These are phyloP conservation scores for Nicotiana undulata DNA, from an alignment of 257 asterid species.

Conservation along the genomic window DNA sequence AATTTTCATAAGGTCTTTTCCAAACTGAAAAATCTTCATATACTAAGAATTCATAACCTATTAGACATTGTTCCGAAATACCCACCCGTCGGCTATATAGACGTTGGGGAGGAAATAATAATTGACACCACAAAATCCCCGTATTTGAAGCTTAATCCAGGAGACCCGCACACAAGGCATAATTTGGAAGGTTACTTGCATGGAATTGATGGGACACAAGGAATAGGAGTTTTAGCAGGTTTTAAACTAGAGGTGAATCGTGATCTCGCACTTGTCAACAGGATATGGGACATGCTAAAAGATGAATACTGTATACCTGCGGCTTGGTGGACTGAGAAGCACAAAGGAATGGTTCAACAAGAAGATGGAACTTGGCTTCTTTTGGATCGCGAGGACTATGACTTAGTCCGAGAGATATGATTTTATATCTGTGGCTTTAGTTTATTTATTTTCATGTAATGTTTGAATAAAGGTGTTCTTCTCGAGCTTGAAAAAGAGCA, in stretches of 20 bases:
- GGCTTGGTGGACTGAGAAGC: conserved; percentile 61
- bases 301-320: conserved; percentile 50
- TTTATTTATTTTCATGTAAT: neutral
- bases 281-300: conserved; percentile 35
- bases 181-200: conserved; percentile 61
- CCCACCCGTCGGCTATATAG: conserved; percentile 44
- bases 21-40: conserved; percentile 17
- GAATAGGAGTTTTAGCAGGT: conserved; percentile 39
- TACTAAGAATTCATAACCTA: conserved; percentile 41
- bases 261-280: conserved; percentile 52
- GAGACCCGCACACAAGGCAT: conserved; percentile 42
- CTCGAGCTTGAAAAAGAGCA: neutral
- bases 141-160: conserved; percentile 44
- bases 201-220: conserved; percentile 76
- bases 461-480: neutral
- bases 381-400: conserved; percentile 36
- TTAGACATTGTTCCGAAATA: conserved; percentile 52
- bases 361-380: conserved; percentile 69
- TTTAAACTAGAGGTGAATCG: conserved; percentile 51
- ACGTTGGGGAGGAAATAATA: conserved; percentile 51
- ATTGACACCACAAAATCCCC: conserved; percentile 51
- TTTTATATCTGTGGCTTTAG: neutral
- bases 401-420: neutral
- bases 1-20: conserved; percentile 19
- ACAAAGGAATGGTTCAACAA: conserved; percentile 75